Evolutionary conservation across 2,329 filamentous ascomycete genomes (phyloP).

Genomic region (Pseudogymnoascus sp.): DNA sequence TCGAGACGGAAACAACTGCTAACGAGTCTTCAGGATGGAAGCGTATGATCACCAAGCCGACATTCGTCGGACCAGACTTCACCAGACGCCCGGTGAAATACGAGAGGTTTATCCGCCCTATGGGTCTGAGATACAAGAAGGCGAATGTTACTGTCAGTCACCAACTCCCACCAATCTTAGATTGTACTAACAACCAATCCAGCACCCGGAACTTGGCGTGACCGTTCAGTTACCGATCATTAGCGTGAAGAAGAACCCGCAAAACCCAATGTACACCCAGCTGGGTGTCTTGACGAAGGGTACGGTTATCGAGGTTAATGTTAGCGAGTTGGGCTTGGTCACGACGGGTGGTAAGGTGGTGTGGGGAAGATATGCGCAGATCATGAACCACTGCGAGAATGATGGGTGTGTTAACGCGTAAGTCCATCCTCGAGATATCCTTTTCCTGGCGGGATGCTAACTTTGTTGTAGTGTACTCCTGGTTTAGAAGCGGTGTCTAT

Average conservation of each 20-base stretch:
- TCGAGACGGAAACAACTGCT: neutral
- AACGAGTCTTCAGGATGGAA: neutral
- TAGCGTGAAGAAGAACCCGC: conserved; percentile 69
- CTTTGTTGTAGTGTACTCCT: neutral
- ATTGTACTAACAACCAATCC: neutral
- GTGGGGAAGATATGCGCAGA: conserved; percentile 72
- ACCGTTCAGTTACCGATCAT: conserved; percentile 67
- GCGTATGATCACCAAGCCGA: conserved; percentile 63
- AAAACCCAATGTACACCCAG: conserved; percentile 81
- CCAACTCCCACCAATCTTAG: conserved; percentile 1
- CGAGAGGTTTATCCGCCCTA: conserved; percentile 60
- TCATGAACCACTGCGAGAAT: conserved; percentile 47
- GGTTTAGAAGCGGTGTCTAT: conserved; percentile 7
- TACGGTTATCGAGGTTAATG: conserved; percentile 78
- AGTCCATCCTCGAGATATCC: neutral
- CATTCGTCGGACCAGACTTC: conserved; percentile 84
- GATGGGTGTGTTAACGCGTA: conserved; percentile 48
- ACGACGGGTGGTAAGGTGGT: conserved; percentile 85
- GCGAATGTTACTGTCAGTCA: conserved; percentile 54
- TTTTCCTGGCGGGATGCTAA: neutral
- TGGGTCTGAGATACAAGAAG: conserved; percentile 70
- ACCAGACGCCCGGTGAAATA: conserved; percentile 73
- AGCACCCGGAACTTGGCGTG: conserved; percentile 59
- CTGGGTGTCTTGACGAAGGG: conserved; percentile 79
- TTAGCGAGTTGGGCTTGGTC: conserved; percentile 77